These are phyloP conservation scores for Mucor lusitanicus DNA, from an alignment of 371 early-diverging fungal species.

Conservation along the genomic window DNA sequence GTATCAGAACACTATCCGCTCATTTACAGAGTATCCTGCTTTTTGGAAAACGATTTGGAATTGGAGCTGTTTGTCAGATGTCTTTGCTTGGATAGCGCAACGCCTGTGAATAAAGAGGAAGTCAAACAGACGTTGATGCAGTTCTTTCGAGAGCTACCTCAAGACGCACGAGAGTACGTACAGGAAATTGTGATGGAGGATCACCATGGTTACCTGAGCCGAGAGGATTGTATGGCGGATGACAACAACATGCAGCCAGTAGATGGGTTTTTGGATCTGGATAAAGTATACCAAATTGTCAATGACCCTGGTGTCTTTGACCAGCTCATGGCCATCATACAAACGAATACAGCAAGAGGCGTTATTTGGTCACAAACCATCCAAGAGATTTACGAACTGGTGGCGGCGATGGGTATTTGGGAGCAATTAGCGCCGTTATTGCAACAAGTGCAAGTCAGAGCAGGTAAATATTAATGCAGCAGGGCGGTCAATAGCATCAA, in stretches of 20 bases:
- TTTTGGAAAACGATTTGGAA: slow-evolving; percentile 18
- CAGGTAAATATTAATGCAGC: background rate
- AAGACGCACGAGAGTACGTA: slow-evolving; percentile 14
- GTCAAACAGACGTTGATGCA: slow-evolving; percentile 8
- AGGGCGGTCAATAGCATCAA: background rate
- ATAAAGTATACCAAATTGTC: slow-evolving; percentile 13
- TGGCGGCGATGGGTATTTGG: slow-evolving; percentile 8
- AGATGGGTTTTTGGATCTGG: slow-evolving; percentile 19
- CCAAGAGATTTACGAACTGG: slow-evolving; percentile 19
- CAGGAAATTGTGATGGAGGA: slow-evolving; percentile 13
- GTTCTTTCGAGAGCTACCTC: slow-evolving; percentile 9
- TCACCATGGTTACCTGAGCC: slow-evolving; percentile 13
- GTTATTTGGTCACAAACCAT: slow-evolving; percentile 18
- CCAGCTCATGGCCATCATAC: slow-evolving; percentile 25
- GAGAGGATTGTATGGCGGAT: slow-evolving; percentile 2
- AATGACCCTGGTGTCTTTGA: slow-evolving; percentile 16
- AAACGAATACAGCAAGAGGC: slow-evolving; percentile 8
- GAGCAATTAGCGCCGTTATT: slow-evolving; percentile 20
- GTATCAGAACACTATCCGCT: slow-evolving; percentile 20
- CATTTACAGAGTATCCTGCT: slow-evolving; percentile 25
- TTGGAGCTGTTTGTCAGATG: slow-evolving; percentile 26
- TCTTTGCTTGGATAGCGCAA: slow-evolving; percentile 18
- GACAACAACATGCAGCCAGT: background rate
- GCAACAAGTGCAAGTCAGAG: slow-evolving; percentile 11
- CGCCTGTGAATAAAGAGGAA: slow-evolving; percentile 9